phyloP scores from a whole-genome alignment of 2,329 filamentous ascomycete species.

The Penicillium thymicola region DNA sequence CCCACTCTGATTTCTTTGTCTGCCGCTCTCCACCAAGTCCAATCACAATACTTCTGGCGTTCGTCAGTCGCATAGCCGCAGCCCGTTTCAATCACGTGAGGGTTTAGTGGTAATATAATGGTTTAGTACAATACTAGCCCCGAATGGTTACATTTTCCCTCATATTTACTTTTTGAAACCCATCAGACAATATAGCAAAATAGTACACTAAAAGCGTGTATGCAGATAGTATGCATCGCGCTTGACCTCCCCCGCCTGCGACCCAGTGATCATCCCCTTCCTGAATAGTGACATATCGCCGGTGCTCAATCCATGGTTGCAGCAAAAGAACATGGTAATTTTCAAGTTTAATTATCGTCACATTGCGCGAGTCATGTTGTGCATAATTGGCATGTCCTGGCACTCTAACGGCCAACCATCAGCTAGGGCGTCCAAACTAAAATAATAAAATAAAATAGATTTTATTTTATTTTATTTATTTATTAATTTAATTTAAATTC shows the following conservation, averaged over 20 bases:
- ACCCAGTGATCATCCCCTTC: neutral
- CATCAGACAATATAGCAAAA: too few species aligned
- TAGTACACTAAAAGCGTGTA: neutral
- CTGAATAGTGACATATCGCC: neutral
- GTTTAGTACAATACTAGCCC: neutral
- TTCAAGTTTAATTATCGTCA: neutral
- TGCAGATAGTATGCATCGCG: neutral
- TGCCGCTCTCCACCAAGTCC: conserved; percentile 8
- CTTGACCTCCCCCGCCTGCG: neutral
- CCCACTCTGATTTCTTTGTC: conserved; percentile 6
- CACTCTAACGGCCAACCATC: neutral
- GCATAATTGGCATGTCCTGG: neutral
- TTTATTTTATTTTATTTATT: neutral
- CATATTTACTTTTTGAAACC: too few species aligned
- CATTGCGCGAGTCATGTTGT: conserved; percentile 8
- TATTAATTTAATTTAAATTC: neutral
- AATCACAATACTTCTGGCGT: conserved; percentile 9
- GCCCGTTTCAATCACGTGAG: conserved; percentile 17
- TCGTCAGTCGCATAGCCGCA: conserved; percentile 28
- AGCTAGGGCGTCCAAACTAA: neutral
- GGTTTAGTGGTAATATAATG: neutral
- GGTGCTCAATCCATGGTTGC: neutral
- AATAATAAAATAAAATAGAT: neutral
- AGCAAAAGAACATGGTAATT: neutral
- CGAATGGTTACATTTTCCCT: neutral